Conservation (phyloP, 257 asterid species). For the Petrea volubilis region DNA sequence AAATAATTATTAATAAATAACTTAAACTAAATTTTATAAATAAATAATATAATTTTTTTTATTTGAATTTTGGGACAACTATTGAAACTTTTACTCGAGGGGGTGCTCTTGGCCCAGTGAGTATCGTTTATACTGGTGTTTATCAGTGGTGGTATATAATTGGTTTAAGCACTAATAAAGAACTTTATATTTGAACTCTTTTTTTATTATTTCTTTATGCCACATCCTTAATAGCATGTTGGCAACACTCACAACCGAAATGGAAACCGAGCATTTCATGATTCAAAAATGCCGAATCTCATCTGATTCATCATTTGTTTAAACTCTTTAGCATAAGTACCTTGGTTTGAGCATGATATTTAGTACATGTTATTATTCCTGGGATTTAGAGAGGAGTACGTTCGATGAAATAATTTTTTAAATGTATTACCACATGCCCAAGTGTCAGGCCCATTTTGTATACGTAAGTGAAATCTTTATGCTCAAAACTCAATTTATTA, state of each 20-base stretch:
- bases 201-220: not conserved
- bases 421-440: conserved; percentile 11
- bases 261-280: not conserved
- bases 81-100: conserved; percentile 9
- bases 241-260: not conserved
- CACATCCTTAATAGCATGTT: not conserved
- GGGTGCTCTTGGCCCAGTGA: not conserved
- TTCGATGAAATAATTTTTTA: conserved; percentile 21
- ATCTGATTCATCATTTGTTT: not conserved
- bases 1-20: too few species aligned
- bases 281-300: conserved; percentile 1
- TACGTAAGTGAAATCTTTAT: not conserved
- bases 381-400: not conserved
- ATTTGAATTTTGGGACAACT: conserved; percentile 21
- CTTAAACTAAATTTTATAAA: too few species aligned
- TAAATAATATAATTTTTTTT: too few species aligned
- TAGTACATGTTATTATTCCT: conserved; percentile 17
- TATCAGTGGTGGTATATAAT: conserved; percentile 17
- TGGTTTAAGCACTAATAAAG: not conserved
- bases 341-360: not conserved
- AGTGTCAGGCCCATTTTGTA: not conserved
- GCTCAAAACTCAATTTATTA: too few species aligned
- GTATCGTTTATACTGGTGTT: not conserved
- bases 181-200: conserved; percentile 10
- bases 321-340: not conserved